Evolutionary conservation across 768 basidiomycete genomes (phyloP).

Genomic region (Thelephora aurantiotincta): DNA sequence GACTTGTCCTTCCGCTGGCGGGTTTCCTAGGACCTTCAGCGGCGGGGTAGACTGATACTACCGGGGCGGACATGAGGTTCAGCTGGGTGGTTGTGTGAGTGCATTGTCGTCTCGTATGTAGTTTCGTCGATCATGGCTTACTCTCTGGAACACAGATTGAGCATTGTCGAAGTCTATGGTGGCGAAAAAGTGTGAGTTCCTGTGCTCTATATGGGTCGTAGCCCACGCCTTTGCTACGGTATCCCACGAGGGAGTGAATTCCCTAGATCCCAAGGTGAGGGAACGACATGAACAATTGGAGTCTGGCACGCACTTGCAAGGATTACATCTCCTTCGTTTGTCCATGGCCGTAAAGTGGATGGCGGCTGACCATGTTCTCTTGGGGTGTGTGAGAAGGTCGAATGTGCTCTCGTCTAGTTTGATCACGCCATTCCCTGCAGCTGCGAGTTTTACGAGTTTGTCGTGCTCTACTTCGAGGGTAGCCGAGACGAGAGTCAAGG

Average conservation of each 20-base stretch:
- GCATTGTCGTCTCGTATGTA: background rate
- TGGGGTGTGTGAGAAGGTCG: slow-evolving; percentile 60
- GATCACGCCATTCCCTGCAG: slow-evolving; percentile 65
- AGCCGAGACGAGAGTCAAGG: slow-evolving; percentile 16
- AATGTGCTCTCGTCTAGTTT: slow-evolving; percentile 63
- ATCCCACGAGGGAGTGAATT: slow-evolving; percentile 77
- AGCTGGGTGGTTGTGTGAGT: slow-evolving; percentile 33
- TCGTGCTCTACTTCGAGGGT: slow-evolving; percentile 23
- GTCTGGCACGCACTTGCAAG: slow-evolving; percentile 61
- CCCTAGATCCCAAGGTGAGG: slow-evolving; percentile 28
- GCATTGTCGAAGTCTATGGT: slow-evolving; percentile 79
- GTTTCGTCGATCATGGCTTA: slow-evolving; percentile 15
- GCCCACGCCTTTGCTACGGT: slow-evolving; percentile 78
- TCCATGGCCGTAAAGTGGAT: slow-evolving; percentile 85
- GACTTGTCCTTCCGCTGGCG: slow-evolving; percentile 37
- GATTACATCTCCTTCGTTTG: slow-evolving; percentile 68
- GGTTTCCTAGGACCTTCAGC: slow-evolving; percentile 53
- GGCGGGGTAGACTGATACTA: slow-evolving; percentile 65
- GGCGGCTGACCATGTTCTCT: slow-evolving; percentile 78
- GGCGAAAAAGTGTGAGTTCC: slow-evolving; percentile 84
- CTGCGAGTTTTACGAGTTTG: slow-evolving; percentile 56
- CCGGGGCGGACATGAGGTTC: slow-evolving; percentile 71
- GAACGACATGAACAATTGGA: background rate
- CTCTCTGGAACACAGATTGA: slow-evolving; percentile 67
- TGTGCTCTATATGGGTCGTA: slow-evolving; percentile 38